Evolutionary conservation across 2,329 filamentous ascomycete species (phyloP), one percentile per base, ranked within the genome.

Genomic region (Zymoseptoria brevis): DNA sequence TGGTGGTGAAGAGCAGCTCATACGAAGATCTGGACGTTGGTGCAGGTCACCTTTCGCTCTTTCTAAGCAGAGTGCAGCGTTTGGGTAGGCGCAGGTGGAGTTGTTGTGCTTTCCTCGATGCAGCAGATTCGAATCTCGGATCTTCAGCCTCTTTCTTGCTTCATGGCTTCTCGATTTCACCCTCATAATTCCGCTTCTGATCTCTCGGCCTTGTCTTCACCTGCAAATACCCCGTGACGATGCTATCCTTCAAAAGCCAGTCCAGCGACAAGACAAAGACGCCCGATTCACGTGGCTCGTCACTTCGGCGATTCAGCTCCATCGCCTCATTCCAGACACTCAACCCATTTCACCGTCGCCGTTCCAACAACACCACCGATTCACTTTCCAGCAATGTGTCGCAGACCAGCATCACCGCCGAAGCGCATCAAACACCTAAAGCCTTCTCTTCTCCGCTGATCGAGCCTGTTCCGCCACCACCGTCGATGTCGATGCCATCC

Each of bases 271-370:
- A 60, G 58, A 64, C 64, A 50, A 59, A 59, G 22, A 62, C 61
- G 22, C 24, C 58, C 5, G 64, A 66, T 11, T 58, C 63, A 8
- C 64, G 62, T 13, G 63, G 68, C 52, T 60, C 48, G 45, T 69
- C 69, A 5, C 57, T 70, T 13, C 67, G 65, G 8, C 69, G 71
- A 9, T 65, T 73, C 48, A 68, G 67, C 50, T 73, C 72, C 54
- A 68, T 74, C 54, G 68, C 71, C 16, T 70, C 69, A 1, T 62
- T 74, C 4, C 66, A 69, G 16, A 62, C 62, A 5, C 66, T 74
- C 60, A 72, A 73, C 49, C 71, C 70, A 1, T 73, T 73, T 65
- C 66, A 57, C 49, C 68, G 71, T 51, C 69, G 71, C 53, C 71
- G 70, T 53, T 70, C 67, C 7, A 64, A 61, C 58, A 69, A 67